Conservation (phyloP, 176 grass and related monocot genomes). For the Secale cereale region DNA sequence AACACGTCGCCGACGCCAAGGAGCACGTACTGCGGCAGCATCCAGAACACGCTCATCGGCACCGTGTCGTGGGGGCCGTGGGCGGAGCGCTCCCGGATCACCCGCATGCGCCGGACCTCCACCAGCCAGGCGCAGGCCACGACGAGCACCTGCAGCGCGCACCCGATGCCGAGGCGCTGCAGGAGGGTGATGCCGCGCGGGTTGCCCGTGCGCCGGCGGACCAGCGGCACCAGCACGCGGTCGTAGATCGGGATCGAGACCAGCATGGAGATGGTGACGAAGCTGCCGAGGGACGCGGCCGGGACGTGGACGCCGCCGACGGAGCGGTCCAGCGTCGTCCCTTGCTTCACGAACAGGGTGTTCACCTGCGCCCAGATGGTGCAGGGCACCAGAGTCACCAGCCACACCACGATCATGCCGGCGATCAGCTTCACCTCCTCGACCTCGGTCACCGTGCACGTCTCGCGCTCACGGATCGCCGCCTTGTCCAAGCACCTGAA, state of each 20-base stretch:
- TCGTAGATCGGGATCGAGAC: slow-evolving; percentile 63
- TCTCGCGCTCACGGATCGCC: background rate
- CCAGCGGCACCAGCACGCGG: slow-evolving; percentile 62
- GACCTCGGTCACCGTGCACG: slow-evolving; percentile 66
- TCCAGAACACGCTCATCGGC: slow-evolving; percentile 79
- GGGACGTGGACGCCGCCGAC: slow-evolving; percentile 42
- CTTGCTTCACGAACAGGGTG: slow-evolving; percentile 82
- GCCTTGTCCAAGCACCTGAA: slow-evolving; percentile 64
- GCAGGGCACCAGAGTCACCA: slow-evolving; percentile 58
- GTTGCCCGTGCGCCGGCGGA: slow-evolving; percentile 47
- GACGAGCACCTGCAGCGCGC: slow-evolving; percentile 36
- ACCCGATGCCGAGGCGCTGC: slow-evolving; percentile 66
- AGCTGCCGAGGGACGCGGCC: slow-evolving; percentile 54
- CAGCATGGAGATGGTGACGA: slow-evolving; percentile 60
- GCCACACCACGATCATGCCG: slow-evolving; percentile 56
- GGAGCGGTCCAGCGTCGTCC: slow-evolving; percentile 58
- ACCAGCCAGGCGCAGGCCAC: slow-evolving; percentile 48
- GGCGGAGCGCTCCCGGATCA: background rate
- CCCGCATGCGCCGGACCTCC: slow-evolving; percentile 48
- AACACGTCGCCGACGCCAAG: slow-evolving; percentile 74
- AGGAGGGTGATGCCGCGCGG: slow-evolving; percentile 76
- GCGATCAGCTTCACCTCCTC: slow-evolving; percentile 61
- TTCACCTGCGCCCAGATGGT: slow-evolving; percentile 73
- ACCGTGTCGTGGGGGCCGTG: slow-evolving; percentile 22
- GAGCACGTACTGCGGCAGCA: slow-evolving; percentile 72